Evolutionary conservation across 495 filamentous ascomycete genomes (phyloP), one percentile per base, ranked within the genome.

Genomic region (Annulohypoxylon moriforme): DNA sequence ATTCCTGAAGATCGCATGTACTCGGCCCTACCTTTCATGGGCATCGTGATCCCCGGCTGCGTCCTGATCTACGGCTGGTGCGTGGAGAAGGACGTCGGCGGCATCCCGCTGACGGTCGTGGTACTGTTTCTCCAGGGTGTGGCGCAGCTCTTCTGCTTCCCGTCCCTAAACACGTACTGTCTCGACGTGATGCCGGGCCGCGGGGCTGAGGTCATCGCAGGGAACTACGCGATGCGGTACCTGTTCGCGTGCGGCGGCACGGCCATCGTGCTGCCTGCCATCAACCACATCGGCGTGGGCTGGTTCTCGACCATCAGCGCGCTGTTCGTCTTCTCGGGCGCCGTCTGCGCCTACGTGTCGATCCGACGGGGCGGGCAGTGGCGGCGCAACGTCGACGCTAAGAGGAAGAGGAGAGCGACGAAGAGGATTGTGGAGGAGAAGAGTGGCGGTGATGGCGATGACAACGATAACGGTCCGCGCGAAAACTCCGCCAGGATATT

Each of bases 1-100:
- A 83, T 93, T 11, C 86, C 91, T 1, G 90, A 93, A 76, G 92
- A 94, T 75, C 82, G 91, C 22, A 80, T 93, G 49, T 86, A 88
- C 31, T 87, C 86, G 3, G 87, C 88, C 52, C 60, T 93, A 1
- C 78, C 85, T 0, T 89, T 89, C 67, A 80, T 92, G 71, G 86
- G 86, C 0, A 72, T 88, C 33, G 80, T 88, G 2, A 87, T 92
- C 24, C 90, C 91, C 0, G 84, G 78, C 0, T 91, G 89, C 73
- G 87, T 93, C 71, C 82, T 93, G 14, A 77, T 92, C 9, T 93
- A 93, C 70, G 91, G 91, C 14, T 93, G 91, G 90, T 85, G 84
- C 3, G 83, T 94, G 4, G 89, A 94, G 72, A 87, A 89, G 73
- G 76, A 81, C 36, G 84, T 86, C 5, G 91, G 91, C 22, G 91